Percentiles rank a stretch among this genome's conserved stretches.
Evolutionary conservation across 2,329 filamentous ascomycete genomes (phyloP).

Genomic region (Aspergillus novoparasiticus): DNA sequence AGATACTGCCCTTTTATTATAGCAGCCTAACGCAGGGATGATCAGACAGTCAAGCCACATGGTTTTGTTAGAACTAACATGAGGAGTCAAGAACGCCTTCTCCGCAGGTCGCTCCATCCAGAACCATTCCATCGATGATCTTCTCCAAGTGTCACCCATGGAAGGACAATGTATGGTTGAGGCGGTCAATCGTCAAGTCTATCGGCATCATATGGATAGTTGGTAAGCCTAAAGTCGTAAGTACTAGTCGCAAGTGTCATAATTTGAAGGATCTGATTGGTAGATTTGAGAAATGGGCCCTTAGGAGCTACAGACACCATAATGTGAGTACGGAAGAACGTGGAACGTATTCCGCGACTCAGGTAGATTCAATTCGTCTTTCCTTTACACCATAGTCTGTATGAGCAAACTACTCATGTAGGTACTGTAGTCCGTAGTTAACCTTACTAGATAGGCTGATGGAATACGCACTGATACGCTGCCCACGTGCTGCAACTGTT

Average conservation of each 20-base stretch:
- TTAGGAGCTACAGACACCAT: not conserved
- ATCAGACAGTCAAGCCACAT: not conserved
- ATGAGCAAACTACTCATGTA: not conserved
- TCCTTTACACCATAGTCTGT: not conserved
- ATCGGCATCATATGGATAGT: not conserved
- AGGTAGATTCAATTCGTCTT: not conserved
- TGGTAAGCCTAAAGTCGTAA: not conserved
- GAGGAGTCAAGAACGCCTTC: not conserved
- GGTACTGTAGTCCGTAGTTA: not conserved
- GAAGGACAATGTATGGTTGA: not conserved
- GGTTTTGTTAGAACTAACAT: not conserved
- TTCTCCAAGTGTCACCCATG: constrained; percentile 6
- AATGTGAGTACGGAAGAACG: not conserved
- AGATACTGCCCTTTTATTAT: not conserved
- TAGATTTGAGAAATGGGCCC: not conserved
- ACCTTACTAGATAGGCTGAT: not conserved
- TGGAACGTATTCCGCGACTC: not conserved
- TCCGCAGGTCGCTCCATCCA: constrained; percentile 4
- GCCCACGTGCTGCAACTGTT: constrained; percentile 1
- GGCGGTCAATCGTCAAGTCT: not conserved
- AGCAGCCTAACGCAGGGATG: not conserved
- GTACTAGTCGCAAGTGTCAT: not conserved
- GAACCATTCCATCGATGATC: constrained; percentile 3
- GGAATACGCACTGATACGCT: not conserved
- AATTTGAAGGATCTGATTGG: not conserved